phyloP scores from a whole-genome alignment of 192 early-diverging fungal genomes.

The Mycoemilia scoparia region DNA sequence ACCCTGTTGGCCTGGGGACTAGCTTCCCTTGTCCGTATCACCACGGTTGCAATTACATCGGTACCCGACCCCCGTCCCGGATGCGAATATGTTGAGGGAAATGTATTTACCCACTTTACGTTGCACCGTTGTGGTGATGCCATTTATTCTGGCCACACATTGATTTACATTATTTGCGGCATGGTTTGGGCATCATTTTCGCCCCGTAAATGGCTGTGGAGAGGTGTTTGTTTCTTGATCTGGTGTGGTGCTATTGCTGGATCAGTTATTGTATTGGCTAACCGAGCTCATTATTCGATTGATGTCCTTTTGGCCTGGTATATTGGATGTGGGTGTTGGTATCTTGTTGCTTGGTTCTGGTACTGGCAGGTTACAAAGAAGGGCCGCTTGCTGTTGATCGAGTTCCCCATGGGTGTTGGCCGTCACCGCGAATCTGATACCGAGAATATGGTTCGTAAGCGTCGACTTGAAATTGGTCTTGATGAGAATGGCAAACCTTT shows the following conservation, averaged over 20 bases:
- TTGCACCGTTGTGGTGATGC: conserved; percentile 45
- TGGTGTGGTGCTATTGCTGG: conserved; percentile 34
- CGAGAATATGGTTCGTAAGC: conserved; percentile 12
- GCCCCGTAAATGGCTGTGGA: conserved; percentile 23
- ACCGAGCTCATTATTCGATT: conserved; percentile 42
- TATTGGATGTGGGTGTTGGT: conserved; percentile 32
- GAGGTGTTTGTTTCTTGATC: conserved; percentile 17
- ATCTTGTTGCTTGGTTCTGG: conserved; percentile 33
- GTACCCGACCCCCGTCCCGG: conserved; percentile 39
- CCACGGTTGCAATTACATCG: conserved; percentile 45
- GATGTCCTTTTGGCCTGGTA: conserved; percentile 45
- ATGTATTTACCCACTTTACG: conserved; percentile 37
- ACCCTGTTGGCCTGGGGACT: conserved; percentile 31
- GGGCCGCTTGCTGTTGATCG: conserved; percentile 24
- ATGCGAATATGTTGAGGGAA: conserved; percentile 32
- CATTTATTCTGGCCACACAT: conserved; percentile 46
- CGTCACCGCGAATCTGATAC: conserved; percentile 15
- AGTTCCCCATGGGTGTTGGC: conserved; percentile 29
- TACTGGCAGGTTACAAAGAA: conserved; percentile 27
- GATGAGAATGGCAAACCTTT: conserved; percentile 23
- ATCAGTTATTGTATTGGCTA: conserved; percentile 38
- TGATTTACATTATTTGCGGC: conserved; percentile 39
- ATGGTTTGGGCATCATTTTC: conserved; percentile 40
- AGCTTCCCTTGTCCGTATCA: conserved; percentile 36
- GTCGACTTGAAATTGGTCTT: conserved; percentile 17